Evolutionary conservation across 164 flowering plant genomes (phyloP).

Genomic region (Kingdonia uniflora): DNA sequence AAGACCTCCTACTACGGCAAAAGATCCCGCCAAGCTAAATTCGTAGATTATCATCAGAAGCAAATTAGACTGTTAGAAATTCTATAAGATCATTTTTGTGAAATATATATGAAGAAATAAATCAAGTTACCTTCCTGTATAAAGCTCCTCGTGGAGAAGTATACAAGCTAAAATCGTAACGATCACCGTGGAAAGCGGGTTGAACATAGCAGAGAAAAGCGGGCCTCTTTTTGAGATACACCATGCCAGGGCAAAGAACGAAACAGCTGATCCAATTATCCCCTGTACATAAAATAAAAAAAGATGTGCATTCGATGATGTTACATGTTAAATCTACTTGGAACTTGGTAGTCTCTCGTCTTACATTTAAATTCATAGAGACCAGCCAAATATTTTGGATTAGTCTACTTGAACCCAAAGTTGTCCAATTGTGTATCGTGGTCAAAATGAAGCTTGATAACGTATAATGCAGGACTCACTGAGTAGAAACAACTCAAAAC

Average conservation of each 20-base stretch:
- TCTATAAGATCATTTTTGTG: not conserved
- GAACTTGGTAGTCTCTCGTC: too few relatives aligned
- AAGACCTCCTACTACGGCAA: slow-evolving; percentile 44
- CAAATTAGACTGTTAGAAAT: not conserved
- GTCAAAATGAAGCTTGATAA: too few relatives aligned
- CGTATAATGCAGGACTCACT: slow-evolving; percentile 27
- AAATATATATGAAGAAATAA: not conserved
- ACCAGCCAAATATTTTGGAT: too few relatives aligned
- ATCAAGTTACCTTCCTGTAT: slow-evolving; percentile 41
- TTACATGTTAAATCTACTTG: too few relatives aligned
- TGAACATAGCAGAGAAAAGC: slow-evolving; percentile 64
- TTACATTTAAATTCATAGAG: too few relatives aligned
- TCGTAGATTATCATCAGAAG: not conserved
- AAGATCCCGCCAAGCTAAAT: slow-evolving; percentile 44
- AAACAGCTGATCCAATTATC: slow-evolving; percentile 29
- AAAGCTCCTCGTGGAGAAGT: slow-evolving; percentile 42
- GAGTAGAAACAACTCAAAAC: slow-evolving; percentile 26
- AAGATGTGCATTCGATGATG: too few relatives aligned
- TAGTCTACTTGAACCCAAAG: too few relatives aligned
- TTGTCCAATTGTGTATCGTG: too few relatives aligned
- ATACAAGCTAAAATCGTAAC: slow-evolving; percentile 42
- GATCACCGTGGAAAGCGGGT: slow-evolving; percentile 50
- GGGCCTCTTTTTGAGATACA: slow-evolving; percentile 54
- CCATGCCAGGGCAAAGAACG: slow-evolving; percentile 60
- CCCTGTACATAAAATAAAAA: slow-evolving; percentile 21